Base-by-base conservation (phyloP, 2,329 filamentous ascomycete genomes). In the Coniochaeta sp. region DNA sequence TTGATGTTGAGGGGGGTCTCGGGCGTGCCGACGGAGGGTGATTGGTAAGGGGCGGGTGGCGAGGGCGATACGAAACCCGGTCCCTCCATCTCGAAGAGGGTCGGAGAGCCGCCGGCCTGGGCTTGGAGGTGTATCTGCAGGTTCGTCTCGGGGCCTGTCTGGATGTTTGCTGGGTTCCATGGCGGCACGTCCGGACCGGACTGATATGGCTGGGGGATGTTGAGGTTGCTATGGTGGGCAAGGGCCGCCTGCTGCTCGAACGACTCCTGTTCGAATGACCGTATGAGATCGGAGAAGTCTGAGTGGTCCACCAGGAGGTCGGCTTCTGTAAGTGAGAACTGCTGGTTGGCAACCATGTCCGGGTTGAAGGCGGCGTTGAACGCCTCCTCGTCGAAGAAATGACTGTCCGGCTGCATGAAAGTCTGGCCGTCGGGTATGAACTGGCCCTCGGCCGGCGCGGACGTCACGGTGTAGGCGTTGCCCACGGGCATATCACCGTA, bases 121-220 rank as follows among this genome's bases (percentile, higher is more conserved):
- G n/a, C n/a, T n/a, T n/a, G n/a, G n/a, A n/a, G n/a, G 13, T 62
- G 62, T 26, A 38, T 24, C 35, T 67, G 63, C 2, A 71, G 57
- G 27, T 65, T 67, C 3, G n/a, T n/a, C n/a, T n/a, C n/a, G n/a
- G n/a, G n/a, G n/a, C n/a, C n/a, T n/a, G 35, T 30, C 33, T 67
- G 63, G 2, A 71, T 57, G 28, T 65, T 67, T 3, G 67, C 62
- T 2, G 69, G 67, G 45, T 68, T 67, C 76, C 76, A 78, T 31
- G 74, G 68, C 5, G 66, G 64, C 16, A 68, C 66, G 50, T 72
- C 63, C 51, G 60, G 57, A 24, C 63, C 61, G 24, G 65, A 64
- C 47, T 70, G 70, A 48, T 69, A 65, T 1, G 65, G 62, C 31
- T 67, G 61, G 6, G 68, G 65, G n/a, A 72, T 70, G 45, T 64